A percentile compares a stretch with the other conserved stretches of the same genome.
phyloP scores from a whole-genome alignment of 1,284 basidiomycete genomes.

The Boletellus deceptivus region DNA sequence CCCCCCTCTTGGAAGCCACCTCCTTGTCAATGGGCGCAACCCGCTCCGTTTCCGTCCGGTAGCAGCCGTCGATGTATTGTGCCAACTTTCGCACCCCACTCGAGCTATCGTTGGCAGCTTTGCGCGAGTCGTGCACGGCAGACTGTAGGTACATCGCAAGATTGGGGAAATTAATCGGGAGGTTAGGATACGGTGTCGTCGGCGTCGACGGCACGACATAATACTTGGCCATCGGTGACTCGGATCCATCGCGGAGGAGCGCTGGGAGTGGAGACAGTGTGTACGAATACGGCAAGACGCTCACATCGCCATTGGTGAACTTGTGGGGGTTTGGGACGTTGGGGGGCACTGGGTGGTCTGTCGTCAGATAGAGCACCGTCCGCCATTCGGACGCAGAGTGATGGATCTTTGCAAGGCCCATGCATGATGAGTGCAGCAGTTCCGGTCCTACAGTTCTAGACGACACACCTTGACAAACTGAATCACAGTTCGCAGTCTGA shows the following conservation, averaged over 20 bases:
- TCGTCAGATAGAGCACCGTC: slow-evolving; percentile 69
- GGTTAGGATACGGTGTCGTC: slow-evolving; percentile 57
- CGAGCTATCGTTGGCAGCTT: slow-evolving; percentile 53
- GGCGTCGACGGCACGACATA: slow-evolving; percentile 65
- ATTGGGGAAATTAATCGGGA: slow-evolving; percentile 72
- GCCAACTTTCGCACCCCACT: slow-evolving; percentile 63
- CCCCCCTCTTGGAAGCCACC: slow-evolving; percentile 38
- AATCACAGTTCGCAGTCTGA: slow-evolving; percentile 66
- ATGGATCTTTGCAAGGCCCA: slow-evolving; percentile 46
- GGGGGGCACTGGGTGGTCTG: slow-evolving; percentile 61
- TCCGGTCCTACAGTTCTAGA: background rate
- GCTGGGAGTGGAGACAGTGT: slow-evolving; percentile 54
- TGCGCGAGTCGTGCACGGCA: slow-evolving; percentile 64
- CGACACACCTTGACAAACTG: slow-evolving; percentile 66
- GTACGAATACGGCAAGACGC: slow-evolving; percentile 68
- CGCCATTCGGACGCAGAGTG: slow-evolving; percentile 62
- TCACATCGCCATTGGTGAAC: slow-evolving; percentile 58
- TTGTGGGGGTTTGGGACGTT: slow-evolving; percentile 43
- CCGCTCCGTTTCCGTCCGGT: slow-evolving; percentile 46
- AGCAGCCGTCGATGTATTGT: slow-evolving; percentile 47
- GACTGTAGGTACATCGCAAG: slow-evolving; percentile 72
- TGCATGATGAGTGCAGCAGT: background rate
- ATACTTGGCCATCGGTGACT: slow-evolving; percentile 60
- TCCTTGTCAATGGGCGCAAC: slow-evolving; percentile 30
- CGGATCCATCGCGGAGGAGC: slow-evolving; percentile 59